A percentile compares a stretch with the other conserved stretches of the same genome.
phyloP scores from a whole-genome alignment of 129 eudicot species.

The Rutidosis leptorrhynchoides region DNA sequence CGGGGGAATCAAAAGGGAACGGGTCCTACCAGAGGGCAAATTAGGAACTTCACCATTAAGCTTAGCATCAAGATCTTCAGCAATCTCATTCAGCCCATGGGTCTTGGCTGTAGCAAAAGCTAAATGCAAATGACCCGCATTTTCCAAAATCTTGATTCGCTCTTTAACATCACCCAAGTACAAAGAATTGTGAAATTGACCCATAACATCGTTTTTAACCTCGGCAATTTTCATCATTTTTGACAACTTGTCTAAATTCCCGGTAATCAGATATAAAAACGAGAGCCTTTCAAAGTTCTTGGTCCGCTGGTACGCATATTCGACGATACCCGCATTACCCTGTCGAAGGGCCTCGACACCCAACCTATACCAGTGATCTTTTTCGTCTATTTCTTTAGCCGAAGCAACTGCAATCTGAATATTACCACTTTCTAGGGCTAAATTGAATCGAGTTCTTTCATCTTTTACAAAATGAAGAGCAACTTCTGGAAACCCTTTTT shows the following conservation, averaged over 20 bases:
- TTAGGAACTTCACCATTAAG: conserved; percentile 49
- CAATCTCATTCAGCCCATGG: conserved; percentile 49
- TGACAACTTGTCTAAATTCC: conserved; percentile 53
- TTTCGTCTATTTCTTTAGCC: conserved; percentile 61
- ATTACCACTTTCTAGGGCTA: conserved; percentile 63
- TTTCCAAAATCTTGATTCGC: conserved; percentile 53
- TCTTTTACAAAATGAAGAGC: conserved; percentile 71
- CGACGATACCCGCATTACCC: conserved; percentile 70
- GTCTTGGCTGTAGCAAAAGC: conserved; percentile 51
- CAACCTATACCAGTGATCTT: conserved; percentile 65
- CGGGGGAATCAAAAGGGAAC: conserved; percentile 57
- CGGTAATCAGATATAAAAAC: conserved; percentile 53
- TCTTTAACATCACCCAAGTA: conserved; percentile 56
- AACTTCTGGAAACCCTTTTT: conserved; percentile 69
- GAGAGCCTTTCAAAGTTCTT: conserved; percentile 62
- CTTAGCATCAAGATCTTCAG: conserved; percentile 44
- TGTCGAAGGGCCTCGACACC: conserved; percentile 74
- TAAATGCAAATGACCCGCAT: conserved; percentile 54
- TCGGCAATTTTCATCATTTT: conserved; percentile 70
- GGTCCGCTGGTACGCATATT: conserved; percentile 59
- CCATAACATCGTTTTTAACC: conserved; percentile 64
- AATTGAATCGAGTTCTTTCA: conserved; percentile 53
- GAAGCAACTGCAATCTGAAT: conserved; percentile 65
- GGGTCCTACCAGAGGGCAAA: conserved; percentile 37
- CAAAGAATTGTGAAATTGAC: conserved; percentile 62